Percentiles rank a stretch among this genome's conserved stretches.
Evolutionary conservation across 306 rosid species (phyloP).

Genomic region (Crataegus laevigata): DNA sequence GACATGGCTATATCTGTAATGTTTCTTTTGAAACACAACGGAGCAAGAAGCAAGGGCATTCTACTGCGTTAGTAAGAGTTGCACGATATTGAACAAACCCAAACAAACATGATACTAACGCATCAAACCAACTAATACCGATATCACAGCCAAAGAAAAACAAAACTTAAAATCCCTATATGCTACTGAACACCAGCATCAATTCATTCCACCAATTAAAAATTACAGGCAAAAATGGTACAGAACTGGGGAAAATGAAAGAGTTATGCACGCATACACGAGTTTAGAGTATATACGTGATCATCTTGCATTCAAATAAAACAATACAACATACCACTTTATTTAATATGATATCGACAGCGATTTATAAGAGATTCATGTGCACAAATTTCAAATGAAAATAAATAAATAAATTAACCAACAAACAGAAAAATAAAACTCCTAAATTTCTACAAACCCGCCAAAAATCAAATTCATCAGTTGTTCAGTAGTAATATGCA

Average conservation of each 20-base stretch:
- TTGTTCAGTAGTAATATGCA: neutral
- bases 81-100: neutral
- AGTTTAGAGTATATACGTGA: too few relatives aligned
- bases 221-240: too few relatives aligned
- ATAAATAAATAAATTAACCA: neutral
- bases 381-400: neutral
- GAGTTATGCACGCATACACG: too few relatives aligned
- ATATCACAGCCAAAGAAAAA: too few relatives aligned
- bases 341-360: neutral
- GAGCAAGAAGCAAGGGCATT: neutral
- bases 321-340: neutral
- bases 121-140: too few relatives aligned
- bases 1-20: neutral
- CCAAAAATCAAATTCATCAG: neutral
- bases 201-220: neutral
- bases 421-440: neutral
- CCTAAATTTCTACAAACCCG: neutral
- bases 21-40: neutral
- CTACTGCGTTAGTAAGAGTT: neutral
- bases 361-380: neutral
- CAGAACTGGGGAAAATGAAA: too few relatives aligned
- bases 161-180: neutral
- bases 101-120: neutral
- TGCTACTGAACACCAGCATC: neutral
- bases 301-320: too few relatives aligned